Conservation (phyloP, 768 basidiomycete genomes). For the Phanerochaete carnosa region DNA sequence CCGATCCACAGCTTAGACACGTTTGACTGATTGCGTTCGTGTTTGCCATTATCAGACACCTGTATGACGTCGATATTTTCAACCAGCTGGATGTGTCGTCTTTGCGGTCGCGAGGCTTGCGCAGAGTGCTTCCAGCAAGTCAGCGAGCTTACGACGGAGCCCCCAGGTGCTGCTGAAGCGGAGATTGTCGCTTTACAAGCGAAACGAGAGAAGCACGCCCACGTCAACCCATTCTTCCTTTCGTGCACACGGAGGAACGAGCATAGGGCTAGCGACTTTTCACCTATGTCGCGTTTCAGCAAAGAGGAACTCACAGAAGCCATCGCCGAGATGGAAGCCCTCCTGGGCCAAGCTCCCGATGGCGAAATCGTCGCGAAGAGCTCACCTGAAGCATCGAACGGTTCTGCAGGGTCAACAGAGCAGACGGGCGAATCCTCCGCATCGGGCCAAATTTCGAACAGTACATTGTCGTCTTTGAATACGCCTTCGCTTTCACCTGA, state of each 20-base stretch:
- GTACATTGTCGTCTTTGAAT: neutral
- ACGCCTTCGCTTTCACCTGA: neutral
- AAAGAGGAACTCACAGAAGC: constrained; percentile 58
- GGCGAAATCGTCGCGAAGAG: neutral
- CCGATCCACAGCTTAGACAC: neutral
- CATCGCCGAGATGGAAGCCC: constrained; percentile 64
- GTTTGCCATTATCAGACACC: no score
- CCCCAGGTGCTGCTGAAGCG: constrained; percentile 41
- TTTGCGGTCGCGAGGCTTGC: constrained; percentile 89
- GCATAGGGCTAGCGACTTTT: constrained; percentile 65
- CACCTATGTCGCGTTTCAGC: constrained; percentile 78
- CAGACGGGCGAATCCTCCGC: neutral
- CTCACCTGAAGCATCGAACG: neutral
- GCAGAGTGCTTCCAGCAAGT: constrained; percentile 78
- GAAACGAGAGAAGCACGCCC: constrained; percentile 56
- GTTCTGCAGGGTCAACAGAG: neutral
- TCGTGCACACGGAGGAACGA: constrained; percentile 70
- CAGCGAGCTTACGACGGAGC: constrained; percentile 55
- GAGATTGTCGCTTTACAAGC: constrained; percentile 49
- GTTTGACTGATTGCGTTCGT: neutral
- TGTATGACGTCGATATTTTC: constrained; percentile 94
- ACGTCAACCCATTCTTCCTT: constrained; percentile 71
- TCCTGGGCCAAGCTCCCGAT: constrained; percentile 33
- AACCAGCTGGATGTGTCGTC: constrained; percentile 85
- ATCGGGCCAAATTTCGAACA: neutral